phyloP scores from a whole-genome alignment of 2,329 filamentous ascomycete species.

The Phaeosphaeria sp. region DNA sequence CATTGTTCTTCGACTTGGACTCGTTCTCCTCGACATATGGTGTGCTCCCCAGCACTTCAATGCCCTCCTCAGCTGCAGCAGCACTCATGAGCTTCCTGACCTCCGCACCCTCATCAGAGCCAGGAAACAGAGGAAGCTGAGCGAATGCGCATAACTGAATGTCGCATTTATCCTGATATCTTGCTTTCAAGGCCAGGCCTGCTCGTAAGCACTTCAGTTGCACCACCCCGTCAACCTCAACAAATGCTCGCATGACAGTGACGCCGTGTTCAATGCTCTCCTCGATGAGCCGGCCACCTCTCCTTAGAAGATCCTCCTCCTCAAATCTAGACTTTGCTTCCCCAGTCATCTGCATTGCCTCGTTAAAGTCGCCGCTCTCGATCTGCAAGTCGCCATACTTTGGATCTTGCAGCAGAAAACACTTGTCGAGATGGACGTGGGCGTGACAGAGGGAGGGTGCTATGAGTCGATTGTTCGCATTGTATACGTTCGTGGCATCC shows the following conservation, averaged over 20 bases:
- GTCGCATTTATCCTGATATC: slow-evolving; percentile 61
- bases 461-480: slow-evolving; percentile 53
- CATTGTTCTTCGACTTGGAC: slow-evolving; percentile 61
- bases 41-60: slow-evolving; percentile 71
- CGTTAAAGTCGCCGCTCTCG: slow-evolving; percentile 66
- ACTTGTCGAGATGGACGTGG: slow-evolving; percentile 75
- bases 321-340: slow-evolving; percentile 70
- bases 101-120: slow-evolving; percentile 54
- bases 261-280: slow-evolving; percentile 71
- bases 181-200: slow-evolving; percentile 63
- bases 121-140: slow-evolving; percentile 71
- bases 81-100: slow-evolving; percentile 60
- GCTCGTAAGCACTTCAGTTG: slow-evolving; percentile 63
- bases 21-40: slow-evolving; percentile 70
- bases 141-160: slow-evolving; percentile 76
- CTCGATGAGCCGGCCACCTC: slow-evolving; percentile 70
- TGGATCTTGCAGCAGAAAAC: slow-evolving; percentile 65
- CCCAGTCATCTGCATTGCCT: slow-evolving; percentile 67
- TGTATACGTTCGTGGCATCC: slow-evolving; percentile 44
- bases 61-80: slow-evolving; percentile 51
- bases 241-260: slow-evolving; percentile 73
- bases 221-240: slow-evolving; percentile 72
- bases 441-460: slow-evolving; percentile 71
- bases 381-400: slow-evolving; percentile 68
- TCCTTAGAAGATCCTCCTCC: slow-evolving; percentile 66